Evolutionary conservation across 108 stramenopile species (phyloP).

Genomic region (Nitzschia sp.): DNA sequence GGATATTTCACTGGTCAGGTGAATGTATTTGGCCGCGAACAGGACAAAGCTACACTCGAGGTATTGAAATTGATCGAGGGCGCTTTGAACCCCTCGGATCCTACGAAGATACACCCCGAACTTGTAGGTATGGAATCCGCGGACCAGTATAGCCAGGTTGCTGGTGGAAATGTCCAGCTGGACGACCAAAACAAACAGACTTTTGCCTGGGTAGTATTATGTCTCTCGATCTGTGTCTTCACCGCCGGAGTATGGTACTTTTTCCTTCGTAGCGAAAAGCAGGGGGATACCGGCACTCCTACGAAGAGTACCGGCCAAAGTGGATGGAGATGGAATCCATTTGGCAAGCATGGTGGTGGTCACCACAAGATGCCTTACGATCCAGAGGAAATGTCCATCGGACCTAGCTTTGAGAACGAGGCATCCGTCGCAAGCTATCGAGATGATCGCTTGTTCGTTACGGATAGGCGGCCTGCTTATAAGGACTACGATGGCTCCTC

Average conservation of each 20-base stretch:
- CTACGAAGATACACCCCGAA: constrained; percentile 23
- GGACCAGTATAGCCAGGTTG: constrained; percentile 1
- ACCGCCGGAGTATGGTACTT: not conserved
- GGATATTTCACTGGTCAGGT: constrained; percentile 29
- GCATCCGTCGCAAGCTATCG: too few relatives aligned
- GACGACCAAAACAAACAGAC: not conserved
- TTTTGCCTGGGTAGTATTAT: constrained; percentile 8
- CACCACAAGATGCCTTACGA: not conserved
- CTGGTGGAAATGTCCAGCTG: not conserved
- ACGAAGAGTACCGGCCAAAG: not conserved
- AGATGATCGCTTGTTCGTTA: too few relatives aligned
- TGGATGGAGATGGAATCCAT: not conserved
- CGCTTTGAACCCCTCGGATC: constrained; percentile 14
- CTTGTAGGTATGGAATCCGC: constrained; percentile 8
- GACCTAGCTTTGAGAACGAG: not conserved
- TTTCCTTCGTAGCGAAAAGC: constrained; percentile 8
- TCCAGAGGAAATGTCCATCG: not conserved
- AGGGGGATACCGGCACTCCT: constrained; percentile 5
- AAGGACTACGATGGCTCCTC: too few relatives aligned
- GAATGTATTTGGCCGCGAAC: constrained; percentile 19
- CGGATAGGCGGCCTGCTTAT: too few relatives aligned
- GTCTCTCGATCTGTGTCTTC: not conserved
- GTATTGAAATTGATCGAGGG: constrained; percentile 14
- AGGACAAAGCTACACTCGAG: not conserved
- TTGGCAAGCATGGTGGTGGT: not conserved